These are phyloP conservation scores for Isatis tinctoria DNA, from an alignment of 345 rosid species.

Conservation along the genomic window DNA sequence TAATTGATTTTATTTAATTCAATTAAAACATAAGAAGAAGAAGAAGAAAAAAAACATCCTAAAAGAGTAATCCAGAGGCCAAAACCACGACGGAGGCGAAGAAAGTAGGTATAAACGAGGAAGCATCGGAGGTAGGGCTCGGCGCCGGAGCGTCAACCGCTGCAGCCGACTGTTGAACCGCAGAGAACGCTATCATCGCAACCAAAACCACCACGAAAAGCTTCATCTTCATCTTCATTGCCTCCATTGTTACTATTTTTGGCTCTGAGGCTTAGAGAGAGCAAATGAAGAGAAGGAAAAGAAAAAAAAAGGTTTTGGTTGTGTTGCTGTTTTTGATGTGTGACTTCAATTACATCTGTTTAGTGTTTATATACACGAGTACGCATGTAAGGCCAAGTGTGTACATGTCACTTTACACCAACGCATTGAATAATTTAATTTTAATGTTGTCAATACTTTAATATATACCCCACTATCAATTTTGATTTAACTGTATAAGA, in stretches of 20 bases:
- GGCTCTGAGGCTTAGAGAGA: neutral
- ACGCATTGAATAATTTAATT: conserved; percentile 20
- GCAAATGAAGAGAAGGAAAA: conserved; percentile 19
- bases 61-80: conserved; percentile 30
- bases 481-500: neutral
- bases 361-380: conserved; percentile 25
- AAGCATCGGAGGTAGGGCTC: conserved; percentile 35
- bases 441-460: neutral
- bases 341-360: conserved; percentile 20
- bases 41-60: conserved; percentile 5
- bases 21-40: neutral
- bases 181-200: conserved; percentile 24
- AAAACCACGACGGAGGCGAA: conserved; percentile 15
- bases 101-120: conserved; percentile 26
- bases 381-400: conserved; percentile 25
- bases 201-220: conserved; percentile 28
- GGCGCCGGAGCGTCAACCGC: conserved; percentile 36
- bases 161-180: conserved; percentile 25
- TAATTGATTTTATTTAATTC: conserved; percentile 4
- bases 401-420: conserved; percentile 35
- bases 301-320: neutral
- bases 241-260: conserved; percentile 28
- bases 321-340: conserved; percentile 13
- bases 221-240: conserved; percentile 40
- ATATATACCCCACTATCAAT: neutral